Evolutionary conservation across 2,329 filamentous ascomycete genomes (phyloP), one percentile per base, ranked within the genome.

Genomic region (Aspergillus ustus): DNA sequence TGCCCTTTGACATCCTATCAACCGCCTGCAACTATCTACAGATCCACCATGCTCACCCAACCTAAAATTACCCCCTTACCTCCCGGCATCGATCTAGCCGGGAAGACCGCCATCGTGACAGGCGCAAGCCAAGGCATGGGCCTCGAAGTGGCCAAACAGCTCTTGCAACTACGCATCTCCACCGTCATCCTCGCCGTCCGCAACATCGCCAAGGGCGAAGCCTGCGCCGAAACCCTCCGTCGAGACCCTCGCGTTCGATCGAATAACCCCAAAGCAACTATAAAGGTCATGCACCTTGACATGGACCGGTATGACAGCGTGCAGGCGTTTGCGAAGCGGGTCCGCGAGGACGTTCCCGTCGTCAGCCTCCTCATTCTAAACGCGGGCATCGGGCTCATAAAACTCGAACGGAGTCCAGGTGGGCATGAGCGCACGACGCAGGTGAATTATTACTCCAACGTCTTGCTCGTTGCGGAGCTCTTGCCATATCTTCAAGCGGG

Each of bases 371-470:
- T 51, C 11, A 31, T 51, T n/a, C 25, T 51, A 1, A 51, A 51
- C 13, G 48, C 48, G 1, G 48, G 48, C 8, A 51, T 51, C 3
- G 59, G 59, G 13, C 55, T 59, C 2, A 11, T 70, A 3, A 65
- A 62, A 15, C 57, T 66, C 56, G 65, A 64, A 8, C 64, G 57
- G 40, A 66, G 61, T 22, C 37, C 67, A 13, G 61, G 51, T 4
- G 76, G 78, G 2, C 76, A 81, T 59, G 79, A 82, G 60, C 60
- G 69, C 6, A 68, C 65, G 15, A 54, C 79, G 11, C 80, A 82
- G 60, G 75, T 73, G 28, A 75, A 74, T 37, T 73, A 73, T 58
- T 60, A 65, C 40, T 70, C 70, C 13, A 74, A 72, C 7, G 57
- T 63, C 3, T 62, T 74, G 3, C 62, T 74, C 9, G 40, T 70